A percentile compares a stretch with the other conserved stretches of the same genome.
Evolutionary conservation across 345 rosid genomes (phyloP).

Genomic region (Eutrema yunnanense): DNA sequence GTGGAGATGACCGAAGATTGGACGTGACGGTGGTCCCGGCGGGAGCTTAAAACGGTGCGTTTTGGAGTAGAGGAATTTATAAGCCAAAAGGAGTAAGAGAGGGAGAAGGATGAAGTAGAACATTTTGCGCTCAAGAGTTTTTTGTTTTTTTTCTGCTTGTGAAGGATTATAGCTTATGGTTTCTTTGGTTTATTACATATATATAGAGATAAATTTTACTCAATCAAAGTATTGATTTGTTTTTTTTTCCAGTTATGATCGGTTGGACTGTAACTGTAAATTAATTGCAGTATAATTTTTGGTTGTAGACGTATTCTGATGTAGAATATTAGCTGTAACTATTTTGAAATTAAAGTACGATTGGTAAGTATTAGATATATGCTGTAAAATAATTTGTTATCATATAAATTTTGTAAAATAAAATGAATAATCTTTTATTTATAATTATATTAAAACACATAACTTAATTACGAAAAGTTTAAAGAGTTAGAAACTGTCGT

Average conservation of each 20-base stretch:
- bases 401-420: too few relatives aligned
- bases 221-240: background rate
- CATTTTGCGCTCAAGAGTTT: background rate
- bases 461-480: too few relatives aligned
- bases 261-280: too few relatives aligned
- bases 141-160: background rate
- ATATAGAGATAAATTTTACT: background rate
- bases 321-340: too few relatives aligned
- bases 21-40: slow-evolving; percentile 40
- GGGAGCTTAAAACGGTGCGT: slow-evolving; percentile 8
- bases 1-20: slow-evolving; percentile 48
- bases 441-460: too few relatives aligned
- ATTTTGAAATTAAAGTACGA: too few relatives aligned
- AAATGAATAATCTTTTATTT: too few relatives aligned
- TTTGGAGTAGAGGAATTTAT: background rate
- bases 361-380: too few relatives aligned
- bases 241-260: background rate
- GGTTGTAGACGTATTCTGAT: too few relatives aligned
- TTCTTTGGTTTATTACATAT: background rate
- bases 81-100: background rate
- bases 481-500: too few relatives aligned
- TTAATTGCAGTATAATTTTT: too few relatives aligned
- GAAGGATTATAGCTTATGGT: background rate
- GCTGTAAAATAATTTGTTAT: too few relatives aligned
- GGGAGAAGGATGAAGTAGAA: slow-evolving; percentile 3